A percentile compares a stretch with the other conserved stretches of the same genome.
These are phyloP conservation scores for Penicillium waksmanii DNA, from an alignment of 495 filamentous ascomycete genomes.

Conservation along the genomic window DNA sequence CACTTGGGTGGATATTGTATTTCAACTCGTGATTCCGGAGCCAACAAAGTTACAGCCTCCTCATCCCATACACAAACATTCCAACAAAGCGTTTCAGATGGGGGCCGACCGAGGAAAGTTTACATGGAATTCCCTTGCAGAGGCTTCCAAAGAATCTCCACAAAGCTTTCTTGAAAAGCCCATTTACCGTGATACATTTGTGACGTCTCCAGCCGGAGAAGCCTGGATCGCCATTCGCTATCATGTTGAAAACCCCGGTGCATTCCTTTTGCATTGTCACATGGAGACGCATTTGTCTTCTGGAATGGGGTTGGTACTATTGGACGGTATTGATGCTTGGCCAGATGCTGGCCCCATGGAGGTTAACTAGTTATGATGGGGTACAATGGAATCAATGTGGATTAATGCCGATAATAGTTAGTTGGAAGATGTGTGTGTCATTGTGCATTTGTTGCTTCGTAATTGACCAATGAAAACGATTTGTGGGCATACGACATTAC, in stretches of 20 bases:
- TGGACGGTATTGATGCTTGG: conserved; percentile 56
- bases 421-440: not conserved
- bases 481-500: not conserved
- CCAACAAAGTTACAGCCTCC: conserved; percentile 29
- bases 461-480: not conserved
- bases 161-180: conserved; percentile 52
- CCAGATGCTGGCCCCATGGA: conserved; percentile 22
- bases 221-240: conserved; percentile 52
- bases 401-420: not conserved
- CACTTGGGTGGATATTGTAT: conserved; percentile 57
- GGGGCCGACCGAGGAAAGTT: conserved; percentile 46
- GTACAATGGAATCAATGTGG: not conserved
- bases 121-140: conserved; percentile 44
- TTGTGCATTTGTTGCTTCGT: not conserved
- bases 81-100: conserved; percentile 52
- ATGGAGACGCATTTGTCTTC: conserved; percentile 52
- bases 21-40: conserved; percentile 30
- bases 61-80: conserved; percentile 61
- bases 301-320: conserved; percentile 52
- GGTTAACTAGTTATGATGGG: not conserved
- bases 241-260: conserved; percentile 53
- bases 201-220: conserved; percentile 36
- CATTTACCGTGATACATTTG: conserved; percentile 45
- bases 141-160: conserved; percentile 40
- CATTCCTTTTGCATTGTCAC: conserved; percentile 58